Evolutionary conservation across 371 early-diverging fungal genomes (phyloP).

Genomic region (Mucor sp.): DNA sequence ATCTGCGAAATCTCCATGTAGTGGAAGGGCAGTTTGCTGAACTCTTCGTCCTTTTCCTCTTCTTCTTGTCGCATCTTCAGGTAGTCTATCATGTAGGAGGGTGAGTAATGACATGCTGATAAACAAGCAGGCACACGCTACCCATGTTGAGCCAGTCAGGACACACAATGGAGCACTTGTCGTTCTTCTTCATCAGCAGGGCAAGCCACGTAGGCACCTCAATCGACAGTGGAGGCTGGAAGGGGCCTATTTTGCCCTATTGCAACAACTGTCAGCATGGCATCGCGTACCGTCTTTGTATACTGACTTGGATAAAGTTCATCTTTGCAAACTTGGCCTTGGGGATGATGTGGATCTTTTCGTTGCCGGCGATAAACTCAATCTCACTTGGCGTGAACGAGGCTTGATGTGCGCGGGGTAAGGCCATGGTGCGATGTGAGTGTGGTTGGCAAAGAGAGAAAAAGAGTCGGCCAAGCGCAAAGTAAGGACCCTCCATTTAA

Average conservation of each 20-base stretch:
- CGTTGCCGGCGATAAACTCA: conserved; percentile 84
- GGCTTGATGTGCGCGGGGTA: conserved; percentile 56
- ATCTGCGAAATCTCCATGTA: conserved; percentile 83
- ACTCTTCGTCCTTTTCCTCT: conserved; percentile 60
- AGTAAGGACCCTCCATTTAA: neutral
- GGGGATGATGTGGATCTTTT: conserved; percentile 72
- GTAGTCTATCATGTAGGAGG: too few relatives aligned
- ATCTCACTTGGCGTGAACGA: conserved; percentile 81
- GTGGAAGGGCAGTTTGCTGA: conserved; percentile 76
- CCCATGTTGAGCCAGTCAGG: conserved; percentile 76
- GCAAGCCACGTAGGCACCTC: conserved; percentile 91
- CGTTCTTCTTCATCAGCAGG: conserved; percentile 76
- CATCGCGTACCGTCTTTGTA: neutral
- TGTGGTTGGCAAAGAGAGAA: neutral
- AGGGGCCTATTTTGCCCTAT: conserved; percentile 25
- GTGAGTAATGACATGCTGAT: too few relatives aligned
- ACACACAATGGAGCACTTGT: conserved; percentile 80
- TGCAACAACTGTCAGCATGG: neutral
- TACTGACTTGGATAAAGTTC: conserved; percentile 64
- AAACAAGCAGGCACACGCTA: neutral
- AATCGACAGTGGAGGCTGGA: conserved; percentile 72
- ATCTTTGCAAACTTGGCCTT: conserved; percentile 61
- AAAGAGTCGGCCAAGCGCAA: neutral
- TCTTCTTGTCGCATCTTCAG: conserved; percentile 61
- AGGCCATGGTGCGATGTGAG: conserved; percentile 59